A percentile compares a stretch with the other conserved stretches of the same genome.
These are phyloP conservation scores for Lotus japonicus DNA, from an alignment of 306 rosid genomes.

Conservation along the genomic window DNA sequence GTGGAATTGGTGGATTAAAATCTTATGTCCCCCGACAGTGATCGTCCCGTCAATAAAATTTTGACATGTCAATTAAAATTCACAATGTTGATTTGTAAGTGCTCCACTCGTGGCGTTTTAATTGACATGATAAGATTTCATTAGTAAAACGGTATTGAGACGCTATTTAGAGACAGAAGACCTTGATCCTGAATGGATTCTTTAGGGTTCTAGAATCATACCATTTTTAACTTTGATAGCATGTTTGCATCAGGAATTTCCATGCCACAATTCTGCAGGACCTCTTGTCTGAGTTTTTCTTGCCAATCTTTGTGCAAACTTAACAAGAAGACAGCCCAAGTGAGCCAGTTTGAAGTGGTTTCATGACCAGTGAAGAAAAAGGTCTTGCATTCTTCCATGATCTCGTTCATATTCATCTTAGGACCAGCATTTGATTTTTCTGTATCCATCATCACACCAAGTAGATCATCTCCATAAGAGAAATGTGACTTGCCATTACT, in stretches of 20 bases:
- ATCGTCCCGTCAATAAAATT: too few relatives aligned
- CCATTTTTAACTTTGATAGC: constrained; percentile 26
- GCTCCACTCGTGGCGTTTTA: too few relatives aligned
- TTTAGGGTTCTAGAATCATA: neutral
- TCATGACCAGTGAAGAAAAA: constrained; percentile 36
- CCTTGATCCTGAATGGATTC: neutral
- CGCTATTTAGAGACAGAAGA: too few relatives aligned
- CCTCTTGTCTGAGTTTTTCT: constrained; percentile 28
- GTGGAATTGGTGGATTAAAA: too few relatives aligned
- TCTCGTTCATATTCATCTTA: constrained; percentile 15
- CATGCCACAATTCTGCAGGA: constrained; percentile 18
- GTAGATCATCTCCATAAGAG: constrained; percentile 24
- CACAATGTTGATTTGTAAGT: too few relatives aligned
- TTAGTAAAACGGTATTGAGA: too few relatives aligned
- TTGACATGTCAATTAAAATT: too few relatives aligned
- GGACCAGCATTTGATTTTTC: neutral
- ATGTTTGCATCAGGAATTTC: constrained; percentile 15
- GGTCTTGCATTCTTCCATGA: constrained; percentile 29
- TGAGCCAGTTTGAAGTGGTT: constrained; percentile 29
- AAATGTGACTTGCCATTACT: neutral
- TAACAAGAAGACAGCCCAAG: constrained; percentile 24
- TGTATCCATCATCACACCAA: constrained; percentile 25
- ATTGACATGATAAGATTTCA: too few relatives aligned
- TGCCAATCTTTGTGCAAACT: constrained; percentile 23
- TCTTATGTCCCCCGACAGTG: too few relatives aligned